Evolutionary conservation across 2,329 filamentous ascomycete species (phyloP).

Genomic region (Clarireedia monteithiana): DNA sequence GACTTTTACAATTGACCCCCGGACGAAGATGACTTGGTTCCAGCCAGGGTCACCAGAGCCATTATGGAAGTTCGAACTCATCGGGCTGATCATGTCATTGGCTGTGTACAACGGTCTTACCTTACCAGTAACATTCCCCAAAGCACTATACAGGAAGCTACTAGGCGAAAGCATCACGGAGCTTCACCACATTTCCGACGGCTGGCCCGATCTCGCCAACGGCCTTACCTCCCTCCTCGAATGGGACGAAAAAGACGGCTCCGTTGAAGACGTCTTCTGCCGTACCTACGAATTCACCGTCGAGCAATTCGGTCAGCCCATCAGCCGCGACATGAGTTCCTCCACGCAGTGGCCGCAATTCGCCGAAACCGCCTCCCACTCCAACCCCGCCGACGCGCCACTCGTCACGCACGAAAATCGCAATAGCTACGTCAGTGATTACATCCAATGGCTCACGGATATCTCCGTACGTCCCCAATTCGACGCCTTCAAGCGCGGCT

Average conservation of each 20-base stretch:
- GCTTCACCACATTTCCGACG: slow-evolving; percentile 72
- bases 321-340: slow-evolving; percentile 47
- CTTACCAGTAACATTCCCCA: slow-evolving; percentile 81
- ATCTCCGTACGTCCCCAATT: slow-evolving; percentile 71
- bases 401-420: slow-evolving; percentile 79
- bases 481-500: slow-evolving; percentile 73
- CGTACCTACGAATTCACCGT: slow-evolving; percentile 82
- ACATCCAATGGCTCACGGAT: slow-evolving; percentile 75
- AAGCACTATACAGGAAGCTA: slow-evolving; percentile 74
- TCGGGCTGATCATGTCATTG: slow-evolving; percentile 80
- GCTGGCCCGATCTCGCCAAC: slow-evolving; percentile 75
- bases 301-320: slow-evolving; percentile 46
- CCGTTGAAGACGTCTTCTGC: slow-evolving; percentile 74
- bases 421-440: slow-evolving; percentile 71
- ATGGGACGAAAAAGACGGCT: slow-evolving; percentile 68
- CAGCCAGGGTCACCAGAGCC: slow-evolving; percentile 74
- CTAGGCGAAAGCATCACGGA: slow-evolving; percentile 61
- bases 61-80: slow-evolving; percentile 81
- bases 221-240: slow-evolving; percentile 66
- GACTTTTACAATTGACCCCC: slow-evolving; percentile 69
- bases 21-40: slow-evolving; percentile 82
- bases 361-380: slow-evolving; percentile 26
- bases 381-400: slow-evolving; percentile 40
- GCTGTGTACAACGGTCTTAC: slow-evolving; percentile 92
- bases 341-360: slow-evolving; percentile 47